Evolutionary conservation across 75 land plant species (phyloP).

Genomic region (Picea glauca): DNA sequence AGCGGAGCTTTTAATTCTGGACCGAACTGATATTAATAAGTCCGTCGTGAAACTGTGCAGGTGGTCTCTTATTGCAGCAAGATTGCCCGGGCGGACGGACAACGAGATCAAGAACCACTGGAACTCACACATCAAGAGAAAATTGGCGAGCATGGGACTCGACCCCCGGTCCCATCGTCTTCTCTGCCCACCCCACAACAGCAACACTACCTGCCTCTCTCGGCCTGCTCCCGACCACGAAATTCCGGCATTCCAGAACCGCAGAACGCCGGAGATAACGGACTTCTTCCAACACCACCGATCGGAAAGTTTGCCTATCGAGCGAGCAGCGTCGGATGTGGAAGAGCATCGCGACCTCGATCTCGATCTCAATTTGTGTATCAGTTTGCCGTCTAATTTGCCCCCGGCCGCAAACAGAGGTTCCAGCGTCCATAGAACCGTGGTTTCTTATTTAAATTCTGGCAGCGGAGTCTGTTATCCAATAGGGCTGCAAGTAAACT

Average conservation of each 20-base stretch:
- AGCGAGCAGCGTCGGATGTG: not conserved
- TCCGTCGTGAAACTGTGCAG: not conserved
- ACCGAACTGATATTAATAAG: not conserved
- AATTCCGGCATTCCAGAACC: not conserved
- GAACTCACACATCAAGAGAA: constrained; percentile 18
- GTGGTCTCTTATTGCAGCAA: constrained; percentile 16
- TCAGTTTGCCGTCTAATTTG: constrained; percentile 14
- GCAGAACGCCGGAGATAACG: not conserved
- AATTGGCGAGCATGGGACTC: constrained; percentile 9
- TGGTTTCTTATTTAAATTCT: not conserved
- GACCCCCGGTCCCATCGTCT: constrained; percentile 8
- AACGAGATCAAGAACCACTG: constrained; percentile 18
- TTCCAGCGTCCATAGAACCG: no score
- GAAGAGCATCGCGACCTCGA: constrained; percentile 11
- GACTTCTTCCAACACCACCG: constrained; percentile 1
- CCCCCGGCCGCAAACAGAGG: not conserved
- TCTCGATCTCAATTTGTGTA: constrained; percentile 26
- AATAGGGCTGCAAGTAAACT: no score
- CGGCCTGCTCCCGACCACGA: not conserved
- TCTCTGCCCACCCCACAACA: not conserved
- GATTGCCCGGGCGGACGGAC: constrained; percentile 13
- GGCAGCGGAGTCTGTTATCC: no score
- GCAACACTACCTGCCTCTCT: not conserved
- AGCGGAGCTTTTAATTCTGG: not conserved
- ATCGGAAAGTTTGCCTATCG: not conserved